Evolutionary conservation across 2,329 filamentous ascomycete species (phyloP), one percentile per base, ranked within the genome.

Genomic region (Macrophomina pseudophaseolina): DNA sequence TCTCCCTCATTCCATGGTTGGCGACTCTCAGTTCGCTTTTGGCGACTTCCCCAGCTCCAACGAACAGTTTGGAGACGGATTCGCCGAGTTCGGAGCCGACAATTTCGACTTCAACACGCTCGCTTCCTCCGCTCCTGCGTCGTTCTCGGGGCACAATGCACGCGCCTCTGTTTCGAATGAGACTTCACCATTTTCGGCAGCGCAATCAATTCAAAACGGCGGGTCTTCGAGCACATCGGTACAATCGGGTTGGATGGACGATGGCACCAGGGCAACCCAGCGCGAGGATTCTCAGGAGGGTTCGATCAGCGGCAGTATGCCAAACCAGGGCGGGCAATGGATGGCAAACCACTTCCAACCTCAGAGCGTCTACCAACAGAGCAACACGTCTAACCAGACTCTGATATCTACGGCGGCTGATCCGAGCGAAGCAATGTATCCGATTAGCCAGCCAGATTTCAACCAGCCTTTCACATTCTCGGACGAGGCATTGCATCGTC

Each of bases 221-320:
- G 71, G 74, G 23, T 71, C 74, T 16, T 76, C 77, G 1, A 74
- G 78, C 9, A 71, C 76, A 23, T 79, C 76, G 18, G 69, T 77
- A 40, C 78, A 78, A 59, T 75, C 76, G 1, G 75, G 74, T 12
- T 79, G 76, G 76, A 78, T 75, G 44, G 76, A 76, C 28, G 73
- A 78, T 8, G 28, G 52, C 7, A 11, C 69, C 70, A 63, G 68
- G 67, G 30, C 65, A 63, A 73, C 72, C 49, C 72, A 76, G 12
- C 65, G 69, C 33, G 73, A 74, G 11, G 75, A 75, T 64, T 65
- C 63, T n/a, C 63, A 65, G 18, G 63, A 65, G 46, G 30, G 58
- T 23, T 35, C 63, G 9, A 38, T 65, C 4, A 56, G 63, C 51
- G 49, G 63, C 28, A 54, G 44, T 38, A 16, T 52, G 54, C 35